A percentile compares a stretch with the other conserved stretches of the same genome.
Conservation (phyloP, 2,329 filamentous ascomycete species). For the Lachnellula subtilissima region DNA sequence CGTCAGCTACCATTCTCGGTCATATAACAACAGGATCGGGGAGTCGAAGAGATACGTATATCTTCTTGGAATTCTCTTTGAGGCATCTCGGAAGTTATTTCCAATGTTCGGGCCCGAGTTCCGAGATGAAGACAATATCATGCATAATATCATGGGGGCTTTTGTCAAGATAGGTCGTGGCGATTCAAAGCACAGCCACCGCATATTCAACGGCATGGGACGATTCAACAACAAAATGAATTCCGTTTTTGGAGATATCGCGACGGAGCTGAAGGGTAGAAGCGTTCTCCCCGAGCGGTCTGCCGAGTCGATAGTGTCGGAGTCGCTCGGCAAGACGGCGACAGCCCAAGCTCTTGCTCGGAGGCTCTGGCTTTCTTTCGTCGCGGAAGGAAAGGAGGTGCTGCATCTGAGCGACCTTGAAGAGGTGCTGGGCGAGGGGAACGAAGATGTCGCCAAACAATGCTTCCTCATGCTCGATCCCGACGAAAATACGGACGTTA, state of each 20-base stretch:
- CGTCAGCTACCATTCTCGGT: conserved; percentile 77
- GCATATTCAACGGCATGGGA: conserved; percentile 1
- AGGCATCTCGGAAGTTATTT: conserved; percentile 83
- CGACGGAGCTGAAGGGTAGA: conserved; percentile 5
- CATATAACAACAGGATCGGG: conserved; percentile 75
- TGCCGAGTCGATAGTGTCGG: conserved; percentile 1
- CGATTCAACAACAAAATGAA: conserved; percentile 4
- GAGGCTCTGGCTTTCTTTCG: conserved; percentile 5
- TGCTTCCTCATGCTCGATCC: conserved; percentile 9
- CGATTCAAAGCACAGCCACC: not conserved
- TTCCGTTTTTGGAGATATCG: conserved; percentile 9
- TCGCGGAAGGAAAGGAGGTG: conserved; percentile 6
- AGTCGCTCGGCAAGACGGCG: conserved; percentile 4
- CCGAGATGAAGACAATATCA: conserved; percentile 80
- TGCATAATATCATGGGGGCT: conserved; percentile 45
- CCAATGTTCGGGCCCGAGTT: conserved; percentile 89
- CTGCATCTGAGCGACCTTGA: conserved; percentile 3
- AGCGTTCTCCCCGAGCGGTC: conserved; percentile 1
- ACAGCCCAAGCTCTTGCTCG: conserved; percentile 5
- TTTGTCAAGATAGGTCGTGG: not conserved
- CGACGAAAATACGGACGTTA: conserved; percentile 10
- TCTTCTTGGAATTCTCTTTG: conserved; percentile 79
- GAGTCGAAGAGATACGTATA: conserved; percentile 80
- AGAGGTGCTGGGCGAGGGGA: conserved; percentile 2
- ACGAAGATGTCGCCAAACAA: conserved; percentile 1